Percentiles rank a stretch among this genome's conserved stretches.
These are phyloP conservation scores for Acacia crassicarpa DNA, from an alignment of 306 rosid genomes.

Conservation along the genomic window DNA sequence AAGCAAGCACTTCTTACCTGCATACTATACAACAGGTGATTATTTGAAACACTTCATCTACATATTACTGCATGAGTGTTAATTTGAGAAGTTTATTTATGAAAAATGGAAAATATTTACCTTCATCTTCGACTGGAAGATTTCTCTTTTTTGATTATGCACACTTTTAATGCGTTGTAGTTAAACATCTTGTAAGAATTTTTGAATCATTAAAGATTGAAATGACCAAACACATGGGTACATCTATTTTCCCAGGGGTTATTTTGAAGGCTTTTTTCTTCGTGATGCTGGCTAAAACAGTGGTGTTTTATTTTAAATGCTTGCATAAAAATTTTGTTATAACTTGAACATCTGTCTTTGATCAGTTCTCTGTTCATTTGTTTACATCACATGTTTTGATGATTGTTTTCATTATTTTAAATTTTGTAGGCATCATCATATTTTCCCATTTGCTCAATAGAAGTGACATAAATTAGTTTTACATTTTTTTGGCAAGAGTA, in stretches of 20 bases:
- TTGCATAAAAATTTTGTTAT: background rate
- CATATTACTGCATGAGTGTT: too few species aligned
- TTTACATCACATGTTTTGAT: background rate
- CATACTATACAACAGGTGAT: background rate
- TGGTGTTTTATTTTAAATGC: background rate
- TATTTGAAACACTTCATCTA: background rate
- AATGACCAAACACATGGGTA: background rate
- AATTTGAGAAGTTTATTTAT: too few species aligned
- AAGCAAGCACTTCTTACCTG: background rate
- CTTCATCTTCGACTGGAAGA: too few species aligned
- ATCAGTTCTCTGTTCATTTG: background rate
- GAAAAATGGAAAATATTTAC: too few species aligned
- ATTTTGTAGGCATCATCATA: background rate
- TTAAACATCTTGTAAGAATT: background rate
- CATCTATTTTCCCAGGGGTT: background rate
- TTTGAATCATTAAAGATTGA: background rate
- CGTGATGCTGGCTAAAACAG: too few species aligned
- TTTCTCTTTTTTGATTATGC: too few species aligned
- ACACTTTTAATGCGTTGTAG: background rate
- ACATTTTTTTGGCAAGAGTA: background rate
- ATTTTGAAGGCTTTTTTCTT: background rate
- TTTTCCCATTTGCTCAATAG: background rate
- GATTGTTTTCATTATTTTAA: background rate
- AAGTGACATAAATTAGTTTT: background rate
- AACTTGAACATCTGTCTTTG: background rate